Percentiles rank a stretch among this genome's conserved stretches.
These are phyloP conservation scores for Ogataea hybrid DNA, from an alignment of 1,139 yeast species.

Conservation along the genomic window DNA sequence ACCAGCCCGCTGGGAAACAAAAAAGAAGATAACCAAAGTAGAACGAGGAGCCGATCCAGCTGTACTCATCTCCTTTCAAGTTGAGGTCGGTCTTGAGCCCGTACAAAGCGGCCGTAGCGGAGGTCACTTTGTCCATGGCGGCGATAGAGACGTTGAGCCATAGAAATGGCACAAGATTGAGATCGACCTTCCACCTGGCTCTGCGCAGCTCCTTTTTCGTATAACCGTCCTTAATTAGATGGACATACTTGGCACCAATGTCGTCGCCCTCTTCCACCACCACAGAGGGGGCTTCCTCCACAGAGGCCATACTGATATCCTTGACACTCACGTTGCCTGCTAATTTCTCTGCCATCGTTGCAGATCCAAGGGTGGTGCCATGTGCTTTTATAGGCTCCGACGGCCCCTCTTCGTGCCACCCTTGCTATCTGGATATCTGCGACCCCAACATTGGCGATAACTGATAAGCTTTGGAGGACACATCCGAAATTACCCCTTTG, in stretches of 20 bases:
- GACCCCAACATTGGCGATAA: background rate
- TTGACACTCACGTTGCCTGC: constrained; percentile 3
- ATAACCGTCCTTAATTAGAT: constrained; percentile 19
- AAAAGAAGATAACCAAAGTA: constrained; percentile 46
- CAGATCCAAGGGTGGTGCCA: background rate
- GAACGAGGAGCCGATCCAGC: constrained; percentile 47
- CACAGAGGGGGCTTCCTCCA: constrained; percentile 1
- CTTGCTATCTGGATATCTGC: background rate
- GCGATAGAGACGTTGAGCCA: constrained; percentile 22
- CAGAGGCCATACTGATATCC: background rate
- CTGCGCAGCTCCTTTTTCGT: constrained; percentile 28
- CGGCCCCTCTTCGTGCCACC: background rate
- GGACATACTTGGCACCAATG: constrained; percentile 18
- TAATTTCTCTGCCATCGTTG: constrained; percentile 1
- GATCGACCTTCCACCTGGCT: constrained; percentile 31
- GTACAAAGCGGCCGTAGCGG: constrained; percentile 23
- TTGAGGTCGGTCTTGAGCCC: constrained; percentile 39
- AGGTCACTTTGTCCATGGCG: constrained; percentile 25
- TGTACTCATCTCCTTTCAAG: constrained; percentile 40
- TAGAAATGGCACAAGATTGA: constrained; percentile 25
- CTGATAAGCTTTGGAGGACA: background rate
- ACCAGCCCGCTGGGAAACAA: constrained; percentile 37
- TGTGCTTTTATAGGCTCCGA: background rate
- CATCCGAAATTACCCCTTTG: constrained; percentile 2
- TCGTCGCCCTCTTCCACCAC: constrained; percentile 11